Evolutionary conservation across 2,329 filamentous ascomycete species (phyloP).

Genomic region (Calonectria pauciramosa): DNA sequence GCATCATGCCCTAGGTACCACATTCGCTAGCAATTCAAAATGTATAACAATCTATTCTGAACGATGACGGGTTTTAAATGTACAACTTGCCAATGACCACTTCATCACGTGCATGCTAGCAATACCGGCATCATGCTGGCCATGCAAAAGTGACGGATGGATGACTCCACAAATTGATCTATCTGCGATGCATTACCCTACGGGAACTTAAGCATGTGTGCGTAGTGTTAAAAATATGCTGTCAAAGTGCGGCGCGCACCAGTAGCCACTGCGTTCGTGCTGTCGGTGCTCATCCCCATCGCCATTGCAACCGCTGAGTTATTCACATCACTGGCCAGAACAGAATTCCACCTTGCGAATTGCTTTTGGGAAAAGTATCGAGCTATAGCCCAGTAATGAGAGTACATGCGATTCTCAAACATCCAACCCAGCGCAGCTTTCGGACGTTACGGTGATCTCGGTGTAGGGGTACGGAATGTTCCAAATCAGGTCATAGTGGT

Average conservation of each 20-base stretch:
- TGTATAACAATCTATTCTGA: not conserved
- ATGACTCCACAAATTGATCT: not conserved
- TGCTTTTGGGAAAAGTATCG: not conserved
- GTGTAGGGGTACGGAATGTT: not conserved
- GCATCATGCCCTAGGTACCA: not conserved
- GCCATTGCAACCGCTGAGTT: not conserved
- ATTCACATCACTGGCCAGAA: not conserved
- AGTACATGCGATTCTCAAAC: not conserved
- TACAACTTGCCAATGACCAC: not conserved
- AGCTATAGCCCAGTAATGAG: not conserved
- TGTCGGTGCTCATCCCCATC: not conserved
- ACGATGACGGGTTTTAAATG: not conserved
- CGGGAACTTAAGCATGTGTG: not conserved
- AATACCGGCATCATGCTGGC: not conserved
- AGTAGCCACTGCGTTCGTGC: no score
- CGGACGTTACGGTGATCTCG: not conserved
- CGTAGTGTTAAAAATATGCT: not conserved
- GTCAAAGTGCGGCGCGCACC: no score
- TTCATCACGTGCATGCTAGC: not conserved
- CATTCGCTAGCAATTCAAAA: not conserved
- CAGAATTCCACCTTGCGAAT: not conserved
- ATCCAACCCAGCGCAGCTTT: not conserved
- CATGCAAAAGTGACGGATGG: not conserved
- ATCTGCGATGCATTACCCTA: not conserved
- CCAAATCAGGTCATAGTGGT: not conserved